Evolutionary conservation across 1,284 basidiomycete genomes (phyloP).

Genomic region (Phellopilus nigrolimitatus): DNA sequence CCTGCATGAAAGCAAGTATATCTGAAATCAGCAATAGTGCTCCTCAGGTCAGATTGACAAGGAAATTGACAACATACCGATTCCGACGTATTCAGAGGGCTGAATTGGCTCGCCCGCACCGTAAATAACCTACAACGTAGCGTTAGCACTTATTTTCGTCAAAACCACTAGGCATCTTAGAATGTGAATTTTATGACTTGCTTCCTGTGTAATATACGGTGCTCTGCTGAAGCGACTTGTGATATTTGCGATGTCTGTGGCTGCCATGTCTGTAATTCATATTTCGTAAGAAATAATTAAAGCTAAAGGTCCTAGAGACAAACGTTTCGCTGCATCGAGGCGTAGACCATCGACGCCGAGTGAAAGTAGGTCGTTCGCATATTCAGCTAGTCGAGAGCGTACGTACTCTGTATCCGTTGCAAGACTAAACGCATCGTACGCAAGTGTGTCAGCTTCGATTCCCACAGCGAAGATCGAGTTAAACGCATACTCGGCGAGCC

Average conservation of each 20-base stretch:
- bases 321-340: constrained; percentile 66
- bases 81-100: constrained; percentile 49
- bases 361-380: constrained; percentile 56
- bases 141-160: not conserved
- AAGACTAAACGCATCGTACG: constrained; percentile 36
- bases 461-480: not conserved
- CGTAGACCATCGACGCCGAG: constrained; percentile 62
- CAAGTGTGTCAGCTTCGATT: not conserved
- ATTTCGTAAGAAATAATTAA: not conserved
- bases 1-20: too few relatives aligned
- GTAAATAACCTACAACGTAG: constrained; percentile 36
- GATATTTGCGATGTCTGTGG: constrained; percentile 52
- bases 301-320: constrained; percentile 4
- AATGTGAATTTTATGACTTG: constrained; percentile 15
- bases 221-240: constrained; percentile 35
- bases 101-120: constrained; percentile 49
- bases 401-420: constrained; percentile 61
- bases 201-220: constrained; percentile 59
- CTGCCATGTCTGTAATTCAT: constrained; percentile 45
- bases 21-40: too few relatives aligned
- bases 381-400: constrained; percentile 45
- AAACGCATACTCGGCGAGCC: constrained; percentile 50
- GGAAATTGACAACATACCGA: constrained; percentile 33
- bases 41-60: not conserved
- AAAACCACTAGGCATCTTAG: too few relatives aligned